phyloP scores from a whole-genome alignment of 441 rosid genomes.

The Aleurites moluccanus region DNA sequence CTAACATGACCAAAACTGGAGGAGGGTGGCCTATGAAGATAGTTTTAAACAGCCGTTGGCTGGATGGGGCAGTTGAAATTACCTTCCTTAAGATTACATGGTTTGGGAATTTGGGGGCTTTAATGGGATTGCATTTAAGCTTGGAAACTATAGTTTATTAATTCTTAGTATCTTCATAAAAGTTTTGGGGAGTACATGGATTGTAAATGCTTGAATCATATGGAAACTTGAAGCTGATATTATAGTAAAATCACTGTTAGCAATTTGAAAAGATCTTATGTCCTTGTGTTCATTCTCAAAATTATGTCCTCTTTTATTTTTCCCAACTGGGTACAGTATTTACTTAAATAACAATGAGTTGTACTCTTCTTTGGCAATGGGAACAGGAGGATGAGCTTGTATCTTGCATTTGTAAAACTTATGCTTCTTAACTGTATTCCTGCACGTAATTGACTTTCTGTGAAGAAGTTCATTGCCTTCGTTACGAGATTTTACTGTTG shows the following conservation, averaged over 20 bases:
- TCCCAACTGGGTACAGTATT: neutral
- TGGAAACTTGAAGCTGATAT: neutral
- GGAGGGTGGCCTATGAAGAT: neutral
- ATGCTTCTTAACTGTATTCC: neutral
- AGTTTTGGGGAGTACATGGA: neutral
- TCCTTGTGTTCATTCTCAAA: neutral
- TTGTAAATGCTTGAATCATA: neutral
- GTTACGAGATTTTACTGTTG: neutral
- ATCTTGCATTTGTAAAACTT: slow-evolving; percentile 1
- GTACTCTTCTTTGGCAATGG: neutral
- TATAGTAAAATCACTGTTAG: neutral
- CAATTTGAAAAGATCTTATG: neutral
- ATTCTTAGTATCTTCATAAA: neutral
- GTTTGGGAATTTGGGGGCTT: neutral
- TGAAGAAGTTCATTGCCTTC: neutral
- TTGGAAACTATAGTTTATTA: neutral
- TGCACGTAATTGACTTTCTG: neutral
- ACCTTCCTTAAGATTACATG: neutral
- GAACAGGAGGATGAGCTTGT: neutral
- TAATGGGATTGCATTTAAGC: neutral
- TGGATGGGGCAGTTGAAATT: neutral
- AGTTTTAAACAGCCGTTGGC: neutral
- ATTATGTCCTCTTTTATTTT: neutral
- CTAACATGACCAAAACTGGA: neutral
- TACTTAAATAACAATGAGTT: neutral